Percentiles rank a stretch among this genome's conserved stretches.
phyloP scores from a whole-genome alignment of 2,329 filamentous ascomycete genomes.

The Rutstroemia sp. region DNA sequence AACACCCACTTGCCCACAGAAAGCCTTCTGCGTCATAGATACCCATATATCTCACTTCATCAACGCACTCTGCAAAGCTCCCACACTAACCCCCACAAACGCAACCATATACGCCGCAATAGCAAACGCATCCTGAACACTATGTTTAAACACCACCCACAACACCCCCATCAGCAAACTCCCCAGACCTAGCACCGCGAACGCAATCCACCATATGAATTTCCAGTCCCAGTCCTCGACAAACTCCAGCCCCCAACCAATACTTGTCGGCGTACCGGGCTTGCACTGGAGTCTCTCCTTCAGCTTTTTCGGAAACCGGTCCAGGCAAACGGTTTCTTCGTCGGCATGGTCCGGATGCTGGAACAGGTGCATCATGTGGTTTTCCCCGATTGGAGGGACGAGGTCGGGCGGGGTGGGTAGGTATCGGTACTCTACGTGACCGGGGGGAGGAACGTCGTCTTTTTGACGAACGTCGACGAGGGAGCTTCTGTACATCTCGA shows the following conservation, averaged over 20 bases:
- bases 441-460: constrained; percentile 16
- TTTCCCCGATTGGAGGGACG: constrained; percentile 17
- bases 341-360: constrained; percentile 14
- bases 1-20: too few species aligned
- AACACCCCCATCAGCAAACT: constrained; percentile 16
- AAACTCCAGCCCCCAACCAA: constrained; percentile 20
- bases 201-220: constrained; percentile 15
- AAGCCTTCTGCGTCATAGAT: too few species aligned
- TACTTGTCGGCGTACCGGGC: constrained; percentile 10
- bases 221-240: constrained; percentile 17
- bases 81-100: constrained; percentile 14
- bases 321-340: constrained; percentile 10
- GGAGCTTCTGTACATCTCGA: constrained; percentile 14
- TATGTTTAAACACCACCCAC: constrained; percentile 13
- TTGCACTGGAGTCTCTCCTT: constrained; percentile 15
- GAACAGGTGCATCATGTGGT: constrained; percentile 18
- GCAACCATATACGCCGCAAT: constrained; percentile 19
- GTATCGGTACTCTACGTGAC: constrained; percentile 15
- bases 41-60: neutral
- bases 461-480: constrained; percentile 17
- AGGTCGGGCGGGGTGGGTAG: neutral
- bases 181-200: constrained; percentile 8
- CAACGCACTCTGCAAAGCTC: constrained; percentile 28
- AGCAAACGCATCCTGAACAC: constrained; percentile 19
- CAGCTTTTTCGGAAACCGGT: constrained; percentile 20